Conservation (phyloP, 495 filamentous ascomycete genomes). For the Trichoderma virens region DNA sequence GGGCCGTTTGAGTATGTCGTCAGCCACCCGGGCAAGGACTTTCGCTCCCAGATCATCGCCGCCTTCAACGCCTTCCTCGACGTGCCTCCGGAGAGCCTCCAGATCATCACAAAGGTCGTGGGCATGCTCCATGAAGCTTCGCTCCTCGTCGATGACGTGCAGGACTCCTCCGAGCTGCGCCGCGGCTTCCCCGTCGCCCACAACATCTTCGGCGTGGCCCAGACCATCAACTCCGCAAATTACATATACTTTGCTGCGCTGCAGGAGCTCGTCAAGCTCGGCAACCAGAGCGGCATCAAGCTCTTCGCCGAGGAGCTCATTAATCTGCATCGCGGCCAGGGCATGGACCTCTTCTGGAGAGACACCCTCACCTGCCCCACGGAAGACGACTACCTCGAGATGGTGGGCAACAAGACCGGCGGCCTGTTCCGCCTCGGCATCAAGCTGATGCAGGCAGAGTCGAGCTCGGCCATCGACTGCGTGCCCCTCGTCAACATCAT, state of each 20-base stretch:
- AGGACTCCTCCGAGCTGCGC: conserved; percentile 76
- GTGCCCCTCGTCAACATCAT: conserved; percentile 83
- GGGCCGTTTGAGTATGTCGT: conserved; percentile 87
- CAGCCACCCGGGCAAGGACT: conserved; percentile 83
- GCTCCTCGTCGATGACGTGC: conserved; percentile 86
- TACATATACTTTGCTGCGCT: conserved; percentile 93
- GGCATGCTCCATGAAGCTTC: conserved; percentile 93
- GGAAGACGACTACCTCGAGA: conserved; percentile 96
- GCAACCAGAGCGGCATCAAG: conserved; percentile 59
- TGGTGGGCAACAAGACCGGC: conserved; percentile 97
- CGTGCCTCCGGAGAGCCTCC: conserved; percentile 69
- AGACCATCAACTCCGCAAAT: conserved; percentile 96
- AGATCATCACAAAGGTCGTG: conserved; percentile 78
- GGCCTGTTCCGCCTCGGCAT: conserved; percentile 90
- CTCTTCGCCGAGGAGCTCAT: conserved; percentile 86
- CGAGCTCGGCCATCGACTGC: conserved; percentile 56
- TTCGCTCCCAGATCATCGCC: conserved; percentile 74
- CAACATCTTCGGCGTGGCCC: conserved; percentile 87
- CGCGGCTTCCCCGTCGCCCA: conserved; percentile 90
- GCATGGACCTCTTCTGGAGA: conserved; percentile 96
- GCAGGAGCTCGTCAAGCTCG: conserved; percentile 69
- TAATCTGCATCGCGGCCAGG: conserved; percentile 92
- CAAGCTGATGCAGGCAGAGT: conserved; percentile 94
- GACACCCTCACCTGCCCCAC: conserved; percentile 88
- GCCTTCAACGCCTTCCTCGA: conserved; percentile 88